These are phyloP conservation scores for Albugo candida DNA, from an alignment of 352 stramenopile species.

Conservation along the genomic window DNA sequence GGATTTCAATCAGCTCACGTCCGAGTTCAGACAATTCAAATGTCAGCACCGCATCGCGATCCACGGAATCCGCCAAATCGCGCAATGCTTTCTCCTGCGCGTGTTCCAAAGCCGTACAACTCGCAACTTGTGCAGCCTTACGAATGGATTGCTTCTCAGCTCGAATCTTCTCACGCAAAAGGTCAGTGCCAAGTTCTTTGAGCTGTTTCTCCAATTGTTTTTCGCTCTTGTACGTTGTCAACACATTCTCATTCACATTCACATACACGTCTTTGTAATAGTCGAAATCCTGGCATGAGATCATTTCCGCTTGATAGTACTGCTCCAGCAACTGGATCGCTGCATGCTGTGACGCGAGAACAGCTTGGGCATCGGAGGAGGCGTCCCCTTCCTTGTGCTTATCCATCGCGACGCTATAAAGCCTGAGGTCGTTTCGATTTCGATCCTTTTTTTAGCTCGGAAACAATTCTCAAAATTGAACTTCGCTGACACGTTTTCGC, in stretches of 20 bases:
- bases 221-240: slow-evolving; percentile 67
- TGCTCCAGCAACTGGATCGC: slow-evolving; percentile 63
- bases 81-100: slow-evolving; percentile 63
- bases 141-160: slow-evolving; percentile 75
- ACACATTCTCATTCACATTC: slow-evolving; percentile 40
- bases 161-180: slow-evolving; percentile 71
- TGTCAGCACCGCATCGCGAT: slow-evolving; percentile 61
- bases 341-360: slow-evolving; percentile 1
- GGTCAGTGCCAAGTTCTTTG: slow-evolving; percentile 67
- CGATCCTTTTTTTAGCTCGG: too few species aligned
- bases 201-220: slow-evolving; percentile 60
- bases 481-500: slow-evolving; percentile 1
- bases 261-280: slow-evolving; percentile 71
- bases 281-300: slow-evolving; percentile 55
- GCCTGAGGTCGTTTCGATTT: too few species aligned
- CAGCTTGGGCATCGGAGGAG: too few species aligned
- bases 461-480: background rate
- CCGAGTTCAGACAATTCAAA: slow-evolving; percentile 80
- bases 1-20: slow-evolving; percentile 50
- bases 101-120: slow-evolving; percentile 51
- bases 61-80: slow-evolving; percentile 50
- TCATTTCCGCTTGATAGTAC: slow-evolving; percentile 70
- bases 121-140: slow-evolving; percentile 57
- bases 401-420: too few species aligned
- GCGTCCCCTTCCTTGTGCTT: too few species aligned